phyloP scores from a whole-genome alignment of 1,139 yeast genomes.

The Wickerhamomyces sp. region DNA sequence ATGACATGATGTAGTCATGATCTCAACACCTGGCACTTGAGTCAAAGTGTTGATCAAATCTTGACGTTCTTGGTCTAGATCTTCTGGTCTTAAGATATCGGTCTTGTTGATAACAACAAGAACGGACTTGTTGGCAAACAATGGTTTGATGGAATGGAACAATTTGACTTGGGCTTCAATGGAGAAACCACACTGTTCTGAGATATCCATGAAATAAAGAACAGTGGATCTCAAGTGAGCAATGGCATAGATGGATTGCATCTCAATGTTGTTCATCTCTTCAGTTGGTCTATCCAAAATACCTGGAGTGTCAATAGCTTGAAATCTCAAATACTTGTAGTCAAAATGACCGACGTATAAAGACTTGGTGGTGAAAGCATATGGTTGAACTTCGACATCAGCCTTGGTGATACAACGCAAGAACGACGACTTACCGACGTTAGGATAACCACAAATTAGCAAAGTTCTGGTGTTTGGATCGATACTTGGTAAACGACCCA shows the following conservation, averaged over 20 bases:
- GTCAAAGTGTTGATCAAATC: conserved; percentile 60
- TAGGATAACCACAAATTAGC: conserved; percentile 97
- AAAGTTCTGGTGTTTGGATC: conserved; percentile 98
- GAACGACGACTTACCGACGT: conserved; percentile 97
- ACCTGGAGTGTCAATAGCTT: conserved; percentile 99
- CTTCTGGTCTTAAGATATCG: conserved; percentile 83
- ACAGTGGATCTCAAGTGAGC: conserved; percentile 97
- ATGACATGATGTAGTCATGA: conserved; percentile 89
- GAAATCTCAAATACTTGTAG: conserved; percentile 94
- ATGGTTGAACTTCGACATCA: conserved; percentile 98
- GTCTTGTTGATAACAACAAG: conserved; percentile 93
- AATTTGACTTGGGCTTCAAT: conserved; percentile 96
- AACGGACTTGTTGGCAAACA: conserved; percentile 94
- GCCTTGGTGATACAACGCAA: conserved; percentile 92
- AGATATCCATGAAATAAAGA: conserved; percentile 93
- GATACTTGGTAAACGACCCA: conserved; percentile 96
- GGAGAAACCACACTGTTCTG: conserved; percentile 98
- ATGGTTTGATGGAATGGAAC: conserved; percentile 93
- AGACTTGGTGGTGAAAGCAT: conserved; percentile 96
- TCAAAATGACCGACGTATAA: conserved; percentile 96
- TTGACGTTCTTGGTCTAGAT: conserved; percentile 72
- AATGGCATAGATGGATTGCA: conserved; percentile 98
- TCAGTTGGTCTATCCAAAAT: conserved; percentile 97
- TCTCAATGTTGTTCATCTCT: conserved; percentile 98
- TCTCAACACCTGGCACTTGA: conserved; percentile 75